Evolutionary conservation across 2,329 filamentous ascomycete species (phyloP).

Genomic region (Orbilia brochopaga): DNA sequence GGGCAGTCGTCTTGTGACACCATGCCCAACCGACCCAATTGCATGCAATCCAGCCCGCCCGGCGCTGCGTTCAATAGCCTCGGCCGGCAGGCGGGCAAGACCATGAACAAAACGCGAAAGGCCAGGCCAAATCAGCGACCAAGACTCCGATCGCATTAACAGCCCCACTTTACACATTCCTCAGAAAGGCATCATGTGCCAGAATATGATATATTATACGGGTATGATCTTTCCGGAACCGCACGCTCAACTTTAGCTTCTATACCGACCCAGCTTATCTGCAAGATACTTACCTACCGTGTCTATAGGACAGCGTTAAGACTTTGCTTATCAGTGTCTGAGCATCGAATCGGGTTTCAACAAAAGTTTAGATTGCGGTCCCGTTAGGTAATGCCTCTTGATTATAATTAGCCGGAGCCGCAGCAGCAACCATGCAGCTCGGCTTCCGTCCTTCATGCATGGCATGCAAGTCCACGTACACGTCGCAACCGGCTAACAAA

Average conservation of each 20-base stretch:
- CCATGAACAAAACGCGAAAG: too few relatives aligned
- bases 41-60: neutral
- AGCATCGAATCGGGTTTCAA: too few relatives aligned
- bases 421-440: neutral
- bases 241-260: too few relatives aligned
- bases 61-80: neutral
- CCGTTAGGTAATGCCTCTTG: neutral
- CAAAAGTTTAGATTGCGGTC: too few relatives aligned
- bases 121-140: neutral
- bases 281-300: too few relatives aligned
- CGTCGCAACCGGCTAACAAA: constrained; percentile 50
- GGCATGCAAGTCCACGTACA: constrained; percentile 25
- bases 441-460: neutral
- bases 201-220: neutral
- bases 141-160: neutral
- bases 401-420: constrained; percentile 3
- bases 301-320: too few relatives aligned
- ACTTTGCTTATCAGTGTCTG: too few relatives aligned
- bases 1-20: constrained; percentile 35
- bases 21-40: constrained; percentile 44
- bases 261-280: too few relatives aligned
- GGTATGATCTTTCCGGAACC: too few relatives aligned
- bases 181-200: neutral
- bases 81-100: neutral
- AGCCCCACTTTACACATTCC: neutral